A percentile compares a stretch with the other conserved stretches of the same genome.
Conservation (phyloP, 2,329 filamentous ascomycete species). For the Chrysosporium keratinophilum region DNA sequence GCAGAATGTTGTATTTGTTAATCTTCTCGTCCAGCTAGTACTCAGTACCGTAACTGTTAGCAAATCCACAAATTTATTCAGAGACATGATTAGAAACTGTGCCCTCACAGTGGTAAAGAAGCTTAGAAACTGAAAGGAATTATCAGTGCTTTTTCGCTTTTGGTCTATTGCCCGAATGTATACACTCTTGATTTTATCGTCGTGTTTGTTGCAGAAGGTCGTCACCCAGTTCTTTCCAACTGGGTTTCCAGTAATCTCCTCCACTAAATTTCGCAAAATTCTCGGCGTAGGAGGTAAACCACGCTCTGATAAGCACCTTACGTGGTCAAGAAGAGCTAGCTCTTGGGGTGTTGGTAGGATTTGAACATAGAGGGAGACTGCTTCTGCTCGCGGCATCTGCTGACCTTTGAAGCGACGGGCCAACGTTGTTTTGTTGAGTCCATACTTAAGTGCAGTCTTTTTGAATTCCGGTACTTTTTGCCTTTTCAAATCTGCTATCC, state of each 20-base stretch:
- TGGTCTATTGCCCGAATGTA: conserved; percentile 10
- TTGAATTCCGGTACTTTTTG: no score
- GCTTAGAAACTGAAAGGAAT: conserved; percentile 2
- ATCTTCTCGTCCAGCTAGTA: conserved; percentile 6
- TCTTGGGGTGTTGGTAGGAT: background rate
- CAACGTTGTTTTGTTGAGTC: no score
- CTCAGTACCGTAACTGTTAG: background rate
- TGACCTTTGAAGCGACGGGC: no score
- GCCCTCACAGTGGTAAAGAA: conserved; percentile 6
- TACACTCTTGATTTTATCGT: conserved; percentile 2
- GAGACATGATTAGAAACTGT: background rate
- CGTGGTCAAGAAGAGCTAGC: background rate
- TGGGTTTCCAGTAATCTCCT: background rate
- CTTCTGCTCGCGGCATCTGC: no score
- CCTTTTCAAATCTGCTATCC: no score
- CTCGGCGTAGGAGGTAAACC: background rate
- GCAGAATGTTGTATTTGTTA: conserved; percentile 1
- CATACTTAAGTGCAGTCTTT: no score
- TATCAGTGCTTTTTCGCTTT: conserved; percentile 8
- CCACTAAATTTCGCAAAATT: conserved; percentile 5
- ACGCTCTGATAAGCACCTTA: background rate
- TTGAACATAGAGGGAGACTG: background rate
- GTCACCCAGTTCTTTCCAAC: background rate
- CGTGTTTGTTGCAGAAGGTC: background rate
- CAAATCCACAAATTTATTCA: background rate